A percentile compares a stretch with the other conserved stretches of the same genome.
Conservation (phyloP, 345 rosid genomes). For the Pugionium cornutum region DNA sequence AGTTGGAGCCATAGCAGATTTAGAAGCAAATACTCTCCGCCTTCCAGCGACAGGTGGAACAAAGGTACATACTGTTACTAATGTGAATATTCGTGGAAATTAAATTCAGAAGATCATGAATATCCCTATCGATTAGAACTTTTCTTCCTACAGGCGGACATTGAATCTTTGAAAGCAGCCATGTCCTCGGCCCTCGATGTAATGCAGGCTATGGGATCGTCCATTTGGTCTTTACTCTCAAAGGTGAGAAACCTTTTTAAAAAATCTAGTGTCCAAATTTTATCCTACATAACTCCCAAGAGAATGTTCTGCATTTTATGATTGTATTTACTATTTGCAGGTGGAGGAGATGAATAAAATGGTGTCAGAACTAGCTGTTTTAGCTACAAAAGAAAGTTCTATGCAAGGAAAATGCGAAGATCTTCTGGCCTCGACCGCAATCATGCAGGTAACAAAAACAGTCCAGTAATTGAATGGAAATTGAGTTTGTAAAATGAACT, state of each 20-base stretch:
- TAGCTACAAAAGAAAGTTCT: slow-evolving; percentile 59
- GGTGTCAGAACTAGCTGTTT: slow-evolving; percentile 69
- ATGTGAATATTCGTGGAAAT: background rate
- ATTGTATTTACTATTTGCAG: slow-evolving; percentile 44
- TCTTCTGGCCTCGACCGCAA: slow-evolving; percentile 64
- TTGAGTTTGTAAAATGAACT: background rate
- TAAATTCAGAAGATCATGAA: slow-evolving; percentile 17
- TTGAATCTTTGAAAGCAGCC: slow-evolving; percentile 72
- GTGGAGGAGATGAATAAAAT: slow-evolving; percentile 65
- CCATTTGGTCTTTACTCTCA: slow-evolving; percentile 63
- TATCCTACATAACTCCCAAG: slow-evolving; percentile 8
- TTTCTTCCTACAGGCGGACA: slow-evolving; percentile 62
- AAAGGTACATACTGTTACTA: slow-evolving; percentile 49
- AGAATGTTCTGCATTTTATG: slow-evolving; percentile 1
- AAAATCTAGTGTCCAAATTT: background rate
- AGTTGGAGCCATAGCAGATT: slow-evolving; percentile 79
- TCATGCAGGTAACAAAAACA: slow-evolving; percentile 65
- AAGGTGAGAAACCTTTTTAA: slow-evolving; percentile 53
- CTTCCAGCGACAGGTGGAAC: slow-evolving; percentile 91
- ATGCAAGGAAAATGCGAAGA: slow-evolving; percentile 76
- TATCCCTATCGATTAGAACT: slow-evolving; percentile 19
- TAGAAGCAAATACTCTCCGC: slow-evolving; percentile 88
- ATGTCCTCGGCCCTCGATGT: slow-evolving; percentile 88
- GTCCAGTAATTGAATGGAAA: background rate
- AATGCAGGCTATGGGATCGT: slow-evolving; percentile 86